Base-by-base conservation (phyloP, 192 early-diverging fungal species). In the Rhizoclosmatium globosum region DNA sequence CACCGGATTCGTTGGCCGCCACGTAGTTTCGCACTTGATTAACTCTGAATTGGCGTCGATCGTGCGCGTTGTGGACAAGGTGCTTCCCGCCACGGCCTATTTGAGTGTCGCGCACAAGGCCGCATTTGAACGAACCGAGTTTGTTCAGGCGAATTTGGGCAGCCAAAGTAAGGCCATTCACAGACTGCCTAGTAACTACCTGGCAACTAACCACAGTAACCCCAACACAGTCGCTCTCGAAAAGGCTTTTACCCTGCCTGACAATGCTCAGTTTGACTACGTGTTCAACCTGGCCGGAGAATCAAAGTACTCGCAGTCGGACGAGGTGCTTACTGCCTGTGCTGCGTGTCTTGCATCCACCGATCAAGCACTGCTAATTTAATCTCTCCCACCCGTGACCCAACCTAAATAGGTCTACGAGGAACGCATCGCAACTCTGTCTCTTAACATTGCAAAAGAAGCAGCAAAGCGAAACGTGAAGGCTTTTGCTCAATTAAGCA, bases 241-340 rank as follows among this genome's bases (percentile, higher is more conserved):
- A 75, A 90, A 91, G 73, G 91, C 89, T 39, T 97, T 94, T 82
- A 86, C 86, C 15, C 84, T 87, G 46, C 87, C 89, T 42, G 92
- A 94, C 76, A 91, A 89, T 3, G 80, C 79, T 2, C 77, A 85
- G 46, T 99, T 92, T 85, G 97, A 99, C 85, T 95, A 93, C 79
- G 97, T 99, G 13, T 91, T 98, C 85, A 96, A 99, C 84, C 89
- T 94, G 79, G 97, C 96, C n/a, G 92, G 92, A 21, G 97, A 98
- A 82, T 94, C 92, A 65, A 97, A 97, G 79, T 98, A 96, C 85
- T 94, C 94, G 0, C 95, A 95, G 80, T 83, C 92, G 0, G 87
- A 92, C 17, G 91, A 91, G 71, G 95, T 94, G 79, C 85, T 59
- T 62, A 13, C 11, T n/a, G 42, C 56, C 53, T 64, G 39, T 31